Percentiles rank a stretch among this genome's conserved stretches.
Conservation (phyloP, 228 moss, liverwort and hornwort species). For the Sphagnum magellanicum region DNA sequence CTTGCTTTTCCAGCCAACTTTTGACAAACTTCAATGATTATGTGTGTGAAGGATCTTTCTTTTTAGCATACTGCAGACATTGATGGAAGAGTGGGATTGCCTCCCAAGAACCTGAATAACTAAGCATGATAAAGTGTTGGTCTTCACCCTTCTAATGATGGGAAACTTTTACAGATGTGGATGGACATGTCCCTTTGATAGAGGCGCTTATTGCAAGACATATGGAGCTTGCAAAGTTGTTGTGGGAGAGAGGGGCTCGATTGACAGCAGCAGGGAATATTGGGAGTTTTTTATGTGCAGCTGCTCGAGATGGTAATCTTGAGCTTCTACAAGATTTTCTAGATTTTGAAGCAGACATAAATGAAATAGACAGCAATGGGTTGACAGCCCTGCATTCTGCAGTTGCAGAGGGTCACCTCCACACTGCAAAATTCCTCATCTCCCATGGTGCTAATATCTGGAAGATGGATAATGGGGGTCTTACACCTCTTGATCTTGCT, state of each 20-base stretch:
- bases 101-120: too few relatives aligned
- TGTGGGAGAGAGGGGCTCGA: conserved; percentile 72
- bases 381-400: conserved; percentile 70
- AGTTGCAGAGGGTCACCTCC: conserved; percentile 27
- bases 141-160: too few relatives aligned
- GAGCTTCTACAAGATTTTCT: conserved; percentile 55
- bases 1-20: neutral
- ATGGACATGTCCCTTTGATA: conserved; percentile 57
- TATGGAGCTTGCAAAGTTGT: conserved; percentile 41
- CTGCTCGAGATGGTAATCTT: conserved; percentile 44
- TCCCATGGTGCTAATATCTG: conserved; percentile 47
- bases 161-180: conserved; percentile 48
- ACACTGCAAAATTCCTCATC: conserved; percentile 43
- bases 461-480: conserved; percentile 28
- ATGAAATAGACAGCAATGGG: conserved; percentile 49
- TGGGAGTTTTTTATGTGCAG: conserved; percentile 45
- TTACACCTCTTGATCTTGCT: conserved; percentile 61
- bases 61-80: too few relatives aligned
- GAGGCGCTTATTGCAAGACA: conserved; percentile 61
- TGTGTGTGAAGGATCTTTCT: too few relatives aligned
- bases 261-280: conserved; percentile 43
- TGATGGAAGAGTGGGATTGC: too few relatives aligned
- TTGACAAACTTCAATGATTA: too few relatives aligned
- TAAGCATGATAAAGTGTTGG: too few relatives aligned
- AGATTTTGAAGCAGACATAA: conserved; percentile 46